Evolutionary conservation across 2,329 filamentous ascomycete species (phyloP), one percentile per base, ranked within the genome.

Genomic region (Monosporascus sp.): DNA sequence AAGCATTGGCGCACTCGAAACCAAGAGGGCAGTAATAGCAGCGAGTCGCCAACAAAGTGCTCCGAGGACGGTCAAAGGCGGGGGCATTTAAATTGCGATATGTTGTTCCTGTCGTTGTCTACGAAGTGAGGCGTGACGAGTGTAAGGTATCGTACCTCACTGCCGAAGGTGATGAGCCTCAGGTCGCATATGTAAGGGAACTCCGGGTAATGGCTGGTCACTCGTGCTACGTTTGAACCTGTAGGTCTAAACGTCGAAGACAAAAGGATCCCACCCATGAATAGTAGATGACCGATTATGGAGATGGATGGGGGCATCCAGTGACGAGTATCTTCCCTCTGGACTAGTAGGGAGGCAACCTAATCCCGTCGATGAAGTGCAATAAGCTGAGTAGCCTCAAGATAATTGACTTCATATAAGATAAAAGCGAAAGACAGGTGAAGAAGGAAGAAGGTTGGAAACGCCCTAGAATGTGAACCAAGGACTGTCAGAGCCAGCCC

Each of bases 191-290:
- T 51, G 54, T 48, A 50, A 59, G 59, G 55, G 50, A 58, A 60
- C 48, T 58, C 55, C 56, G 54, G 58, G 53, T 52, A 57, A 55
- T 56, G 56, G 50, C 58, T 58, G 58, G 56, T 51, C 17, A 49
- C 35, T 57, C 48, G 60, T 64, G 55, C 54, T 52, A 62, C 59
- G 58, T 53, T 28, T 54, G 59, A 58, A 63, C 58, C 57, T 58
- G 55, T 57, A 54, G 58, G 53, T 53, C 59, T 59, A 37, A 54
- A 59, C 56, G 58, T 58, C 53, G 55, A 58, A 51, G 55, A 60
- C 52, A 48, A 50, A 38, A 62, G 57, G 57, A 65, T 64, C 61
- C 61, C 63, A 55, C 49, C 56, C 61, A 49, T 54, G 65, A 62
- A 55, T 51, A 61, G 65, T 57, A 64, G 62, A 62, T 63, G 64